Conservation (phyloP, 2,329 filamentous ascomycete species). For the Chaetothyriales sp. region DNA sequence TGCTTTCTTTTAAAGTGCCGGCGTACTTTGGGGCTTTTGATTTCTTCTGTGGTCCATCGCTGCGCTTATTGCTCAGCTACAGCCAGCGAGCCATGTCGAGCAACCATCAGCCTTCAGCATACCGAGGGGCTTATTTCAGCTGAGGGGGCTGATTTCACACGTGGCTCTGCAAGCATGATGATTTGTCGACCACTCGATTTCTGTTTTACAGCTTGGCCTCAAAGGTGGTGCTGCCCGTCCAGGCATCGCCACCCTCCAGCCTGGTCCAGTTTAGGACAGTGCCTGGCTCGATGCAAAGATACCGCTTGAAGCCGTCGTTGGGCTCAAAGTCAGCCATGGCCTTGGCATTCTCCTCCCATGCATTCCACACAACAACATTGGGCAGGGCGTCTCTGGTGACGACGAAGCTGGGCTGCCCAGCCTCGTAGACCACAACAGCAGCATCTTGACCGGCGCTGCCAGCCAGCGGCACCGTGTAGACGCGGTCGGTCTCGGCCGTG, state of each 20-base stretch:
- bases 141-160: background rate
- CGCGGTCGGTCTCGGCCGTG: slow-evolving; percentile 68
- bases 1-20: background rate
- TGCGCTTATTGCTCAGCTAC: background rate
- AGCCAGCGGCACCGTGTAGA: slow-evolving; percentile 54
- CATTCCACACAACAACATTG: slow-evolving; percentile 94
- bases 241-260: slow-evolving; percentile 63
- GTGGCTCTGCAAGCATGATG: background rate
- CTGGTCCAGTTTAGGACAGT: slow-evolving; percentile 69
- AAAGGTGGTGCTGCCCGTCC: slow-evolving; percentile 50
- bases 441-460: slow-evolving; percentile 44
- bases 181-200: background rate
- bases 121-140: background rate
- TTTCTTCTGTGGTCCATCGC: background rate
- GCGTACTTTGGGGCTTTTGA: background rate
- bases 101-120: background rate
- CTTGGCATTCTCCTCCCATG: slow-evolving; percentile 74
- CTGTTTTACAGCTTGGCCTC: slow-evolving; percentile 26
- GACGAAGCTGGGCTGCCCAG: slow-evolving; percentile 51
- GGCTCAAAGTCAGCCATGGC: slow-evolving; percentile 77
- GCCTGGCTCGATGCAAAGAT: slow-evolving; percentile 90
- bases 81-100: background rate
- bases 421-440: slow-evolving; percentile 48
- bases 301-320: slow-evolving; percentile 78
- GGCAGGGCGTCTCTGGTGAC: slow-evolving; percentile 71